Evolutionary conservation across 257 asterid species (phyloP), one percentile per base, ranked within the genome.

Genomic region (Solanum ahanhuiri): DNA sequence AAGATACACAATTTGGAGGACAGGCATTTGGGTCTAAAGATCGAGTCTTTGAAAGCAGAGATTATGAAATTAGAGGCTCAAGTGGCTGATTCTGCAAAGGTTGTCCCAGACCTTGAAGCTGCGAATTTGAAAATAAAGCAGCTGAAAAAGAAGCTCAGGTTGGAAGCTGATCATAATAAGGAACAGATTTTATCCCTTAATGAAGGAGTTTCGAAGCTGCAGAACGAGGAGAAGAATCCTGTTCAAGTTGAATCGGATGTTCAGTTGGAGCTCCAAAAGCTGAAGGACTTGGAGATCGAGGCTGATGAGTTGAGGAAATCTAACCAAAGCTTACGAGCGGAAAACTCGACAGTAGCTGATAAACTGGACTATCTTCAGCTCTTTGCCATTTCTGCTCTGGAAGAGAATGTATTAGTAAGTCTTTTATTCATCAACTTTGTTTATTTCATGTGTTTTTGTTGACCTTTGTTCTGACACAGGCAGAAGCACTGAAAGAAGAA

Each of bases 171-270:
- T 83, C 92, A 87, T 87, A 95, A 93, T 58, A 90, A 89, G 89
- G 96, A 89, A 87, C 96, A 93, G 88, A 91, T 95, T 14, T 90
- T 93, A n/a, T 89, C 86, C 48, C 96, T 97, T 89, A 91, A 93
- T 88, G 95, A 94, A 83, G 88, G 93, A 90, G 98, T 95, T 75
- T 88, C 83, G 92, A 94, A 90, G 91, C 86, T 95, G 85, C 94
- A 87, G 83, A 94, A 92, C 28, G 87, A 90, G 70, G 97, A 92
- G 88, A 89, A 63, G 41, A 87, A 82, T 64, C 86, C 84, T 4
- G 85, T 87, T 63, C 92, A 85, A 63, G 72, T 12, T 67, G 90
- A 90, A 72, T 87, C 83, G 4, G 92, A 89, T 35, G 77, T 87
- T 75, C 93, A 86, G 79, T 81, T 84, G 72, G 88, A 87, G 85